Evolutionary conservation across 2,329 filamentous ascomycete genomes (phyloP).

Genomic region (Cladobotryum protrusum): DNA sequence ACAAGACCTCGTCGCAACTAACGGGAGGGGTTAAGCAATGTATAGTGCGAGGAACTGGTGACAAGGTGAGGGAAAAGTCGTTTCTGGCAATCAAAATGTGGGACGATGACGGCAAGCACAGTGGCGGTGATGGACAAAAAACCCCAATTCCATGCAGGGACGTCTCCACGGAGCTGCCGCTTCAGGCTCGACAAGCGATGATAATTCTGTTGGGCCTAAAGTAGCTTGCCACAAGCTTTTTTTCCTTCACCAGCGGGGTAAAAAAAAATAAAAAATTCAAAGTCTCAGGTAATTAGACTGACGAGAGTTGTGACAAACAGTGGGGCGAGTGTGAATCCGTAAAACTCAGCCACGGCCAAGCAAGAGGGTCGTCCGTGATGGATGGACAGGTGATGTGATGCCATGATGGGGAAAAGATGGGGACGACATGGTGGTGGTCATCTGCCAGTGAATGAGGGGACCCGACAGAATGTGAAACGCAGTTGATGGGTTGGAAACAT

Average conservation of each 20-base stretch:
- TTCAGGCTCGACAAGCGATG: background rate
- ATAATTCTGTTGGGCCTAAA: background rate
- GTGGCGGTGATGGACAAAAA: conserved; percentile 2
- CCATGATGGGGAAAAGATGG: background rate
- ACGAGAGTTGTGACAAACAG: background rate
- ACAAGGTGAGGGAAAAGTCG: conserved; percentile 4
- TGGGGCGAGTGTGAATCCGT: background rate
- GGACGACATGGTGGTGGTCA: no score
- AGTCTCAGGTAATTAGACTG: no score
- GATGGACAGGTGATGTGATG: background rate
- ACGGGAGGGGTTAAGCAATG: no score
- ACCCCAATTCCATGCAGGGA: background rate
- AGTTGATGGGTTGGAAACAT: no score
- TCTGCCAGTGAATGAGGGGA: no score
- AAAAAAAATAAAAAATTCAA: background rate
- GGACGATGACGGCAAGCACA: conserved; percentile 1
- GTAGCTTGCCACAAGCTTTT: background rate
- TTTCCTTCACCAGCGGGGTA: background rate
- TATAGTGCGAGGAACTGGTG: conserved; percentile 1
- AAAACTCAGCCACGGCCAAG: background rate
- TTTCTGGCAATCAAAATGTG: background rate
- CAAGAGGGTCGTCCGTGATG: background rate
- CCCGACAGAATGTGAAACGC: no score
- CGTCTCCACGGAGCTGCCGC: background rate
- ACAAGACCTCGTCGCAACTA: no score